Evolutionary conservation across 1,284 basidiomycete species (phyloP).

Genomic region (Thecaphora thlaspeos): DNA sequence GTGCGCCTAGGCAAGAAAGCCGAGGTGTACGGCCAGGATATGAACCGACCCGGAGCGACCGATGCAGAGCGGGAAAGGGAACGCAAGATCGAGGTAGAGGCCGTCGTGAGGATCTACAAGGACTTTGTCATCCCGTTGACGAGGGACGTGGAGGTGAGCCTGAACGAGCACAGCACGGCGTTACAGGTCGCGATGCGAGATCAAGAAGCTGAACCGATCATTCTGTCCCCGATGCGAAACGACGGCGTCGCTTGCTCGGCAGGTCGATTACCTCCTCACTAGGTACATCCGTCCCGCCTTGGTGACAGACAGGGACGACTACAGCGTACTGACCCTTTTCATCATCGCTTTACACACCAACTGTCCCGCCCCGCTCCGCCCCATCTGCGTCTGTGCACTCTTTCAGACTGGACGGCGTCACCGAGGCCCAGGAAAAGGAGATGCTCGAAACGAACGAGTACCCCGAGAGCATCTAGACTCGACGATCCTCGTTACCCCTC

Average conservation of each 20-base stretch:
- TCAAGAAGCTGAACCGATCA: not conserved
- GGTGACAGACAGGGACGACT: too few species aligned
- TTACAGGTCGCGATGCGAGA: too few species aligned
- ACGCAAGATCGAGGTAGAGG: slow-evolving; percentile 83
- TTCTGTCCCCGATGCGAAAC: too few species aligned
- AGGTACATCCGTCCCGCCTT: not conserved
- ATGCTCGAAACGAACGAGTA: slow-evolving; percentile 15
- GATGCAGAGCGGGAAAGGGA: slow-evolving; percentile 22
- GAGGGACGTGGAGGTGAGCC: slow-evolving; percentile 90
- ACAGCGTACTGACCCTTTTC: too few species aligned
- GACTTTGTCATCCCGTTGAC: slow-evolving; percentile 95
- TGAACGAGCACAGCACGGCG: not conserved
- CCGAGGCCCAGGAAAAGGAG: slow-evolving; percentile 8
- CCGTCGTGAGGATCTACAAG: slow-evolving; percentile 88
- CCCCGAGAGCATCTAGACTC: too few species aligned
- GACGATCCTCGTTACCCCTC: too few species aligned
- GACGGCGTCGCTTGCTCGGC: too few species aligned
- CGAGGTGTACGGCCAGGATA: slow-evolving; percentile 84
- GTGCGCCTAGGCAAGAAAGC: slow-evolving; percentile 86
- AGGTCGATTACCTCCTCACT: slow-evolving; percentile 30
- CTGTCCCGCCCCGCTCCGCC: not conserved
- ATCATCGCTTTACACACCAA: too few species aligned
- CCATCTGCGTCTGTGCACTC: not conserved
- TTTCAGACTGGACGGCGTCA: slow-evolving; percentile 14
- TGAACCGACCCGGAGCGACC: slow-evolving; percentile 61